phyloP scores from a whole-genome alignment of 768 basidiomycete species.

The Cyclocybe aegerita region DNA sequence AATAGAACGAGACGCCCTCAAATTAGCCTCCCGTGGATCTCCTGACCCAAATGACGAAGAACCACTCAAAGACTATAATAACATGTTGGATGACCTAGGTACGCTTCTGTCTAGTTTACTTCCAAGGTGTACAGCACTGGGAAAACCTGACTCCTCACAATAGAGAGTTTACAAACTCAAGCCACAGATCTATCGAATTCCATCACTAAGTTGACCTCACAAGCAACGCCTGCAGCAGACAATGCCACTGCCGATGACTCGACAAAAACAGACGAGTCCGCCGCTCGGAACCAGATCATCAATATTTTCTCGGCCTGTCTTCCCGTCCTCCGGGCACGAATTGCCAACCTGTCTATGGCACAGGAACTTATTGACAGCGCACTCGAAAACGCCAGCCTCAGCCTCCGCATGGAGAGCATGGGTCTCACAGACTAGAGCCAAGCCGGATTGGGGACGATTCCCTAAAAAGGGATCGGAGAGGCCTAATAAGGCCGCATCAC shows the following conservation, averaged over 20 bases:
- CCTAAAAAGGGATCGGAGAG: too few species aligned
- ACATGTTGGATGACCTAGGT: constrained; percentile 45
- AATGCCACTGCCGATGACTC: constrained; percentile 3
- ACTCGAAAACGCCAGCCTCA: constrained; percentile 48
- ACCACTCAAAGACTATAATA: constrained; percentile 39
- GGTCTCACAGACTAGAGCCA: constrained; percentile 24
- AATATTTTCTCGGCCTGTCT: constrained; percentile 45
- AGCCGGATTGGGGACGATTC: too few species aligned
- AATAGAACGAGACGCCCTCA: constrained; percentile 41
- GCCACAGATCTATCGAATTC: constrained; percentile 25
- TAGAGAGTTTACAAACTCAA: constrained; percentile 26
- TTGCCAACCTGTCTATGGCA: constrained; percentile 46
- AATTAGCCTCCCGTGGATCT: constrained; percentile 33
- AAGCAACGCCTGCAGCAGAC: not conserved
- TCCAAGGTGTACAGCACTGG: not conserved
- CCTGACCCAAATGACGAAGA: constrained; percentile 33
- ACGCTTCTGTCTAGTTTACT: constrained; percentile 5
- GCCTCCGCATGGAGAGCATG: constrained; percentile 47
- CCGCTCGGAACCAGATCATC: constrained; percentile 39
- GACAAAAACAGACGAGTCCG: constrained; percentile 11
- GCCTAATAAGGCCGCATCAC: too few species aligned
- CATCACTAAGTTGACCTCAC: constrained; percentile 20
- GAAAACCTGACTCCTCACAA: constrained; percentile 7
- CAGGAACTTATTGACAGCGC: constrained; percentile 49
- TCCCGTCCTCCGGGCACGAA: constrained; percentile 46